Percentiles rank a stretch among this genome's conserved stretches.
phyloP scores from a whole-genome alignment of 2,329 filamentous ascomycete genomes.

The Epichloe amarillans region DNA sequence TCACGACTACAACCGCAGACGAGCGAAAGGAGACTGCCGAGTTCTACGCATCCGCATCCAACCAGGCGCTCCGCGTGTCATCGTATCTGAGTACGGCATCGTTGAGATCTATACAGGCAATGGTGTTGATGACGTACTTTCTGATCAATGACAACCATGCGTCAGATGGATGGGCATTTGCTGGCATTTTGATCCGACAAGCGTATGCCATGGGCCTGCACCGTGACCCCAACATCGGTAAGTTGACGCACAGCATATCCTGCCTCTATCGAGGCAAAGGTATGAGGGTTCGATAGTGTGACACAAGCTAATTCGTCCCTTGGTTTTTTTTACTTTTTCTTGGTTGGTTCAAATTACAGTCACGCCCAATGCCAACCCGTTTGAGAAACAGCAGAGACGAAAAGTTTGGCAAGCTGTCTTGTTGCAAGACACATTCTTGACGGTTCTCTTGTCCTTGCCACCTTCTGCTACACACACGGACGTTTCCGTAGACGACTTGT shows the following conservation, averaged over 20 bases:
- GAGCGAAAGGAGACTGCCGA: conserved; percentile 65
- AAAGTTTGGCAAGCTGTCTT: conserved; percentile 75
- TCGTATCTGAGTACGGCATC: conserved; percentile 67
- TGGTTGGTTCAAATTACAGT: conserved; percentile 22
- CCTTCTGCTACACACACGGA: conserved; percentile 70
- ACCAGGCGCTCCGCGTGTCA: conserved; percentile 61
- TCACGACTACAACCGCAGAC: conserved; percentile 40
- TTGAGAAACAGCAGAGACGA: conserved; percentile 65
- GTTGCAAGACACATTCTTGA: conserved; percentile 70
- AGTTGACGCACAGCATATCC: conserved; percentile 4
- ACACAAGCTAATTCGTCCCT: neutral
- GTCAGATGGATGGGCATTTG: conserved; percentile 72
- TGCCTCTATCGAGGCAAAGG: neutral
- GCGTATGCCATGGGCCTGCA: conserved; percentile 73
- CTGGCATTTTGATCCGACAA: conserved; percentile 62
- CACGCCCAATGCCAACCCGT: conserved; percentile 49
- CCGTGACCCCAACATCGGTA: conserved; percentile 61
- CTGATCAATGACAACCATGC: conserved; percentile 79
- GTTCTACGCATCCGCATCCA: conserved; percentile 68
- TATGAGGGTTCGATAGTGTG: no score
- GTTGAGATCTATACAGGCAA: conserved; percentile 60
- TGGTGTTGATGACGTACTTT: conserved; percentile 71
- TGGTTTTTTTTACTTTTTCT: neutral
- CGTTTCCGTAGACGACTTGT: conserved; percentile 59
- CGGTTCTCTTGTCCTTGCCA: conserved; percentile 62